Evolutionary conservation across 164 flowering plant species (phyloP).

Genomic region (Hamamelis virginiana): DNA sequence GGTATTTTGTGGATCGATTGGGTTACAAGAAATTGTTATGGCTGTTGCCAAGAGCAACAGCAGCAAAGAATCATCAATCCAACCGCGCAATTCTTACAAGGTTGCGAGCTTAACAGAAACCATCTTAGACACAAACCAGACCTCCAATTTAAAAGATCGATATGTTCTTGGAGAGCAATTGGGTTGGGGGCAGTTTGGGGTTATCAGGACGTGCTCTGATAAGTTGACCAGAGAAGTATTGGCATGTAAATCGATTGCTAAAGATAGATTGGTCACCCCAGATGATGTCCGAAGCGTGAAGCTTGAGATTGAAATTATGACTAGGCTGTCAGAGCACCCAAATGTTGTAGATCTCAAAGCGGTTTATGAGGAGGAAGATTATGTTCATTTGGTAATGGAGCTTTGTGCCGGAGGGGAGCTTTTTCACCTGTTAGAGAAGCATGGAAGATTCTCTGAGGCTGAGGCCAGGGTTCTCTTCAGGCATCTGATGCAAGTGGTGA

Average conservation of each 20-base stretch:
- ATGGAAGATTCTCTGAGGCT: constrained; percentile 35
- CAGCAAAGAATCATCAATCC: constrained; percentile 19
- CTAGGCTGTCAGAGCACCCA: constrained; percentile 38
- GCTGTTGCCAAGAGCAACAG: constrained; percentile 67
- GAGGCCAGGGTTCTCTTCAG: constrained; percentile 30
- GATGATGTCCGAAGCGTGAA: constrained; percentile 36
- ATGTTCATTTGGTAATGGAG: constrained; percentile 43
- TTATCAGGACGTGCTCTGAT: constrained; percentile 36
- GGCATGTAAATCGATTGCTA: constrained; percentile 46
- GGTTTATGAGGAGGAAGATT: constrained; percentile 42
- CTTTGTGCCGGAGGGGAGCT: constrained; percentile 48
- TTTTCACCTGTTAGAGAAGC: constrained; percentile 35
- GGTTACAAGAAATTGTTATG: constrained; percentile 34
- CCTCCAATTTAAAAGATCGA: constrained; percentile 23
- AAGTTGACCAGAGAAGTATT: constrained; percentile 37
- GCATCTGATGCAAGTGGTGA: constrained; percentile 38
- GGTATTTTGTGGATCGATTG: constrained; percentile 10
- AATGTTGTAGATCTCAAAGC: constrained; percentile 46
- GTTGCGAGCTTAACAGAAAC: constrained; percentile 26
- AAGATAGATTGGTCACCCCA: constrained; percentile 35
- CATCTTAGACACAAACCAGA: constrained; percentile 25
- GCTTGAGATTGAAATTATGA: constrained; percentile 42
- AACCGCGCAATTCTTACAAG: constrained; percentile 38
- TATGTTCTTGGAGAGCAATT: constrained; percentile 34
- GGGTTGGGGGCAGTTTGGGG: constrained; percentile 46